Conservation (phyloP, 345 rosid species). For the Combretum micranthum region DNA sequence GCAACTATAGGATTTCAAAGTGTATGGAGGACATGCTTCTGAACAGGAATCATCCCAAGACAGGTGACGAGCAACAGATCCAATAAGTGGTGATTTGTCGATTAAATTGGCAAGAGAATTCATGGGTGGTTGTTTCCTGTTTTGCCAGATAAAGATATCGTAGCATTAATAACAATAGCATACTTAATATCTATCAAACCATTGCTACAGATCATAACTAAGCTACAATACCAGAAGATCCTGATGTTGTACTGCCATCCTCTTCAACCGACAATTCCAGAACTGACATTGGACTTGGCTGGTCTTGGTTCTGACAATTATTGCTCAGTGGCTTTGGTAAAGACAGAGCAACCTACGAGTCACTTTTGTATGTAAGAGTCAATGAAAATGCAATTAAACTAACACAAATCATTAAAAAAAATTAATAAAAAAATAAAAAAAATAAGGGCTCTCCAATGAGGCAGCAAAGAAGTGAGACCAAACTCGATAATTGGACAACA, state of each 20-base stretch:
- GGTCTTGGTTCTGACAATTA: conserved; percentile 41
- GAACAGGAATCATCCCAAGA: conserved; percentile 46
- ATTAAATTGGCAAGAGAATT: conserved; percentile 31
- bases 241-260: conserved; percentile 35
- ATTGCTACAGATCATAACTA: too few species aligned
- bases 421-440: too few species aligned
- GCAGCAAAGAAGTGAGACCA: too few species aligned
- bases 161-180: background rate
- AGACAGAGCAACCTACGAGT: conserved; percentile 27
- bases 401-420: too few species aligned
- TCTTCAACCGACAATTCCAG: conserved; percentile 50
- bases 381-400: background rate
- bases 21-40: conserved; percentile 29
- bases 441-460: too few species aligned
- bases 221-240: conserved; percentile 17
- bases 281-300: conserved; percentile 61
- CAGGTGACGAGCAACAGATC: conserved; percentile 50
- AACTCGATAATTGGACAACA: too few species aligned
- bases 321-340: conserved; percentile 21
- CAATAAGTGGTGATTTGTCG: conserved; percentile 67
- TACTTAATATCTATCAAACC: background rate
- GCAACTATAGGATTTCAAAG: conserved; percentile 26
- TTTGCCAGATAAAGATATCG: background rate
- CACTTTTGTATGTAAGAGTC: background rate
- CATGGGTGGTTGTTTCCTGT: conserved; percentile 28